Evolutionary conservation across 2,329 filamentous ascomycete genomes (phyloP), one percentile per base, ranked within the genome.

Genomic region (Claviceps maximensis): DNA sequence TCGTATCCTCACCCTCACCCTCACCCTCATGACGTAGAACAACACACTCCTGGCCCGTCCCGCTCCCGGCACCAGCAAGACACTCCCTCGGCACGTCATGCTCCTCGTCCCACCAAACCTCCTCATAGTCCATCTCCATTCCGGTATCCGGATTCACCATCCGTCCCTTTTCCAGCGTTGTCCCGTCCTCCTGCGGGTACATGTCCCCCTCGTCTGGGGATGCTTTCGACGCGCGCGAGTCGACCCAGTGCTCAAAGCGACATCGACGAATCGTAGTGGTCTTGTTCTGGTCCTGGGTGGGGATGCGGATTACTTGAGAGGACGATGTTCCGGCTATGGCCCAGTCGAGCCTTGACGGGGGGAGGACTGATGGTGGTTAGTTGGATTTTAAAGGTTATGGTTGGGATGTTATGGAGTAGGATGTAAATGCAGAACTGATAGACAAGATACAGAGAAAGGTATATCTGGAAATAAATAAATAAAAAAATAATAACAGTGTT

Each of bases 111-210:
- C 68, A 64, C 84, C 84, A 87, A 2, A 84, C 62, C 64, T 88
- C 84, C 62, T 87, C 83, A 58, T 89, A 88, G 1, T 67, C 66
- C 10, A 73, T 74, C 41, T 73, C 63, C 1, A 60, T 44, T 0
- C 76, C 75, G 1, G 77, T 79, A 1, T 65, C 69, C 0, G 79
- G 79, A 57, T 85, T 81, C 12, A 74, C 65, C 76, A 84, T 84
- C 13, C 60, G 59, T 0, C 83, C 83, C 45, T 67, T 75, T 62
- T 87, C 83, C 5, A 83, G 65, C 8, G 72, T 69, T 15, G 61
- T 62, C 38, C 67, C 67, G 60, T 71, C 62, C 4, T 65, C 55
- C 33, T 70, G 68, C 0, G 70, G 65, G 44, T 73, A 72, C 70
- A 81, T 80, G 58, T 78, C 72, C 1, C 80, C 82, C 47, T 79